A percentile compares a stretch with the other conserved stretches of the same genome.
phyloP scores from a whole-genome alignment of 2,329 filamentous ascomycete genomes.

The Metarhizium humberi region DNA sequence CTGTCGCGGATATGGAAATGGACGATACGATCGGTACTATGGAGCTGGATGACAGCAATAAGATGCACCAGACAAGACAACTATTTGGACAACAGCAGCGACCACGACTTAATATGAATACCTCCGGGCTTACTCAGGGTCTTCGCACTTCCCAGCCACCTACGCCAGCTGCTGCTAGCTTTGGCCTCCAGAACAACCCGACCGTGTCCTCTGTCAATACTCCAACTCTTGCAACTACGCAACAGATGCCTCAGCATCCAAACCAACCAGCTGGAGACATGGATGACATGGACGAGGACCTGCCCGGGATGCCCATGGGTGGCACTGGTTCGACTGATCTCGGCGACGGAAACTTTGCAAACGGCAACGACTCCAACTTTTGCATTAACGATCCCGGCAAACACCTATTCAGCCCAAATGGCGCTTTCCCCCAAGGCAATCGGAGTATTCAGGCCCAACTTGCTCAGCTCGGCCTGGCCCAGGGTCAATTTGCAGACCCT shows the following conservation, averaged over 20 bases:
- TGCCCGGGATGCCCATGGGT: constrained; percentile 54
- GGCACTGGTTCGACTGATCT: constrained; percentile 43
- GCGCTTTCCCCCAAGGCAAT: constrained; percentile 56
- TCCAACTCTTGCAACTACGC: constrained; percentile 75
- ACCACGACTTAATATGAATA: constrained; percentile 72
- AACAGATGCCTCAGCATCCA: constrained; percentile 54
- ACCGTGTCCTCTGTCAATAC: constrained; percentile 97
- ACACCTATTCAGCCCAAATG: constrained; percentile 79
- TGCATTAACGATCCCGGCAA: constrained; percentile 92
- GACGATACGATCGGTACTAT: constrained; percentile 67
- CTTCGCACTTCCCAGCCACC: constrained; percentile 78
- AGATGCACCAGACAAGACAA: constrained; percentile 61
- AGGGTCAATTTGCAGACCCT: constrained; percentile 68
- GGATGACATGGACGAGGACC: constrained; percentile 62
- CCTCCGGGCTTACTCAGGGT: constrained; percentile 66
- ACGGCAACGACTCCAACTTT: constrained; percentile 34
- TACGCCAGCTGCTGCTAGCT: constrained; percentile 69
- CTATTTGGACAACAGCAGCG: constrained; percentile 55
- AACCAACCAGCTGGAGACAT: constrained; percentile 47
- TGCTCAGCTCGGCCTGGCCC: constrained; percentile 65
- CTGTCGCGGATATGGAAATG: constrained; percentile 93
- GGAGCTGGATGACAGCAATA: constrained; percentile 53
- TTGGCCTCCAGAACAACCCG: constrained; percentile 82
- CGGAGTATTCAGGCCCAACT: constrained; percentile 58
- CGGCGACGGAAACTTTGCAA: constrained; percentile 46